Conservation (phyloP, 352 stramenopile genomes). For the Phytophthora citrophthora region DNA sequence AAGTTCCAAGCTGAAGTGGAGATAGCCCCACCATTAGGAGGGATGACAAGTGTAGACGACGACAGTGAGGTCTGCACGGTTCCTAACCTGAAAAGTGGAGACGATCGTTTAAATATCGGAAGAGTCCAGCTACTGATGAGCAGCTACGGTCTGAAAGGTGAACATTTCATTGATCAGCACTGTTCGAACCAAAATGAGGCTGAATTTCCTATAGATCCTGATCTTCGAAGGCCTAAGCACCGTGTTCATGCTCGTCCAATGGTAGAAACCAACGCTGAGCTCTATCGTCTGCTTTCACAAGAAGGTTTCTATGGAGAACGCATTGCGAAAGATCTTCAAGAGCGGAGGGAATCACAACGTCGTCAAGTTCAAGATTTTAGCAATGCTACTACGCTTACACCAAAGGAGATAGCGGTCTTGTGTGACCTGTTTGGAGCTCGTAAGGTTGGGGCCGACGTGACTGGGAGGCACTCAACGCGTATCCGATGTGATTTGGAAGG, state of each 20-base stretch:
- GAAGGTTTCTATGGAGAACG: constrained; percentile 64
- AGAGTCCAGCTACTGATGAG: constrained; percentile 89
- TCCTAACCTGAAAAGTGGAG: constrained; percentile 10
- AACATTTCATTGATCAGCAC: constrained; percentile 33
- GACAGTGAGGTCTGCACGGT: constrained; percentile 20
- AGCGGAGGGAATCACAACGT: constrained; percentile 12
- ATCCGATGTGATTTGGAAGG: constrained; percentile 65
- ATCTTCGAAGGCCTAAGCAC: constrained; percentile 46
- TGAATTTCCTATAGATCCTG: constrained; percentile 3
- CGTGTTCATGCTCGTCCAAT: constrained; percentile 77
- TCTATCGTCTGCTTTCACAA: constrained; percentile 63
- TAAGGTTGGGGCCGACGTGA: constrained; percentile 16
- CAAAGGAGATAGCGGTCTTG: constrained; percentile 63
- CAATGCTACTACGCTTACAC: constrained; percentile 60
- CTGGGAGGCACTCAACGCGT: constrained; percentile 27
- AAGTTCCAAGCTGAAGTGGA: constrained; percentile 91
- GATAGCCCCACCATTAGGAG: constrained; percentile 46
- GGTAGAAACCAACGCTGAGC: constrained; percentile 74
- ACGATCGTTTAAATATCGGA: constrained; percentile 18
- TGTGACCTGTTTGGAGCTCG: constrained; percentile 61
- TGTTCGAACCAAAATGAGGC: constrained; percentile 4
- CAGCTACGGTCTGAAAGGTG: constrained; percentile 84
- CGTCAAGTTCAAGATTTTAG: constrained; percentile 29
- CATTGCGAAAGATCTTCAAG: not conserved
- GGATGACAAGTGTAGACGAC: constrained; percentile 9